Evolutionary conservation across 768 basidiomycete species (phyloP), one percentile per base, ranked within the genome.

Genomic region (Rickenella mellea): DNA sequence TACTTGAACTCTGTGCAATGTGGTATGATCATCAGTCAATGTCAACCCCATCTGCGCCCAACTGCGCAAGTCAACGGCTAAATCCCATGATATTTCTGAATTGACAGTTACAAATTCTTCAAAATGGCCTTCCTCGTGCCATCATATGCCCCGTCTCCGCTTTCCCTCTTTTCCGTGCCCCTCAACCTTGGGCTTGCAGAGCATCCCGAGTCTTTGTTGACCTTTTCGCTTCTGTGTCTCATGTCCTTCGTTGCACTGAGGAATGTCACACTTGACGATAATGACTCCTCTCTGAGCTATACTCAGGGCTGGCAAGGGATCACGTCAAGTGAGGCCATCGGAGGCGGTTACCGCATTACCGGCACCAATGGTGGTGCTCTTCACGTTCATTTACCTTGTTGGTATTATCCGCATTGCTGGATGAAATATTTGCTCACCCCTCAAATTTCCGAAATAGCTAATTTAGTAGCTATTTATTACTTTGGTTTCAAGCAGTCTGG

Each of bases 371-470:
- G 46, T 9, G 47, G 48, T 25, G 43, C 45, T 27, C 39, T 64
- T 31, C 45, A 46, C 20, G 49, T 54, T 14, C 27, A 38, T 21
- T 43, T 61, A 6, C 61, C 61, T n/a, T 32, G 62, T 62, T 31
- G 32, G 56, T 53, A 5, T 42, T 4, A 14, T 47, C 2, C 15
- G n/a, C n/a, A n/a, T n/a, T n/a, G 32, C 39, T 10, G 17, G 35
- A 15, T 32, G 3, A 26, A 21, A 39, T 26, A 36, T 27, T 21
- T 24, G 15, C 31, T 24, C 30, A 36, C 4, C 19, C 33, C 15
- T 12, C 19, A 5, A 10, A 10, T 6, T 36, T 17, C 33, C n/a
- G 20, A 5, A 7, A 17, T 33, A 64, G 61, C n/a, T 22, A 42
- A 46, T 14, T 48, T 55, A 6, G 47, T 55, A 1, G 54, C 52